Evolutionary conservation across 768 basidiomycete genomes (phyloP).

Genomic region (Boletus eberwhitei): DNA sequence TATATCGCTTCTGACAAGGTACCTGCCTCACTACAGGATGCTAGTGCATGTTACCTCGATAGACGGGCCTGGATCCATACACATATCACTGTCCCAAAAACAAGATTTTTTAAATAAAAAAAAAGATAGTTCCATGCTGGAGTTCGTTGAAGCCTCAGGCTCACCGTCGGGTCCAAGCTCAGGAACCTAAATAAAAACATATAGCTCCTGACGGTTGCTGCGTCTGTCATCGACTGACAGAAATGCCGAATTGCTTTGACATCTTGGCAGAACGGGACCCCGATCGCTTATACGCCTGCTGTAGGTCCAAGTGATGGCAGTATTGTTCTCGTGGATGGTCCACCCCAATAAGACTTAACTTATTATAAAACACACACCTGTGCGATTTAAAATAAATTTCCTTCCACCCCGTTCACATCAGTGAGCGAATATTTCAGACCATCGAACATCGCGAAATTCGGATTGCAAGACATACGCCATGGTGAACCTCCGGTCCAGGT

Average conservation of each 20-base stretch:
- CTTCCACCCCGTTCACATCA: background rate
- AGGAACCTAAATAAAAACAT: background rate
- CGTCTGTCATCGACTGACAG: background rate
- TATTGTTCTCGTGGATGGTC: constrained; percentile 12
- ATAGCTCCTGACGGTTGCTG: background rate
- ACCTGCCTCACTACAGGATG: background rate
- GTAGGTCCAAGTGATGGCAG: constrained; percentile 12
- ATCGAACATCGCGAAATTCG: background rate
- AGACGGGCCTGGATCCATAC: background rate
- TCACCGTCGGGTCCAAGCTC: background rate
- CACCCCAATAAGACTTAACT: background rate
- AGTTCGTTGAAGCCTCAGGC: background rate
- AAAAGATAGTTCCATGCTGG: background rate
- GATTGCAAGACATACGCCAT: constrained; percentile 2
- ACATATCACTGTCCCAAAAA: background rate
- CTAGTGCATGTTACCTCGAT: background rate
- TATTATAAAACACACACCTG: constrained; percentile 9
- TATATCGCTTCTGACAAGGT: background rate
- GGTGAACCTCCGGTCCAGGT: constrained; percentile 7
- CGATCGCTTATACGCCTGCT: constrained; percentile 9
- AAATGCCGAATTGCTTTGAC: constrained; percentile 13
- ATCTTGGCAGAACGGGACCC: constrained; percentile 1
- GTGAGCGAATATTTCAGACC: background rate
- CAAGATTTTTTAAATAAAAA: no score
- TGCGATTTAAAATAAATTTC: background rate